phyloP scores from a whole-genome alignment of 2,329 filamentous ascomycete species.

The Rutstroemia sydowiana region DNA sequence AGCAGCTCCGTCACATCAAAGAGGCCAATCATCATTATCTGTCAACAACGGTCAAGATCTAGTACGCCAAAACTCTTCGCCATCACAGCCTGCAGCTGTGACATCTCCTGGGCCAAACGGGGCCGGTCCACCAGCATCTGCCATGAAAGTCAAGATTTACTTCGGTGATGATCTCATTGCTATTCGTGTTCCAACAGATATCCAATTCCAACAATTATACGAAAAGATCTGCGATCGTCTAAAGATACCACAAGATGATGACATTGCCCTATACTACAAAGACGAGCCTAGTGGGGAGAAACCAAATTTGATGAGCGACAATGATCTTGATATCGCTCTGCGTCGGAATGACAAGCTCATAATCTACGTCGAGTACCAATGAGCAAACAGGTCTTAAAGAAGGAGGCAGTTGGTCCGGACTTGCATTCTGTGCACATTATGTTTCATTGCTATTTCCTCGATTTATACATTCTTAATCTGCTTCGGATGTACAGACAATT shows the following conservation, averaged over 20 bases:
- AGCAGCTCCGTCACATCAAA: conserved; percentile 38
- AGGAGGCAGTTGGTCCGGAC: not conserved
- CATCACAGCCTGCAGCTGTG: conserved; percentile 49
- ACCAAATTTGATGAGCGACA: conserved; percentile 67
- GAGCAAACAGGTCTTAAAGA: conserved; percentile 7
- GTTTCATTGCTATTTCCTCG: conserved; percentile 6
- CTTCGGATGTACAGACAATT: conserved; percentile 25
- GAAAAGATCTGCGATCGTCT: conserved; percentile 80
- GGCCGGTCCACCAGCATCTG: conserved; percentile 31
- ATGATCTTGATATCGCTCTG: conserved; percentile 74
- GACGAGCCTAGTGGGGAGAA: conserved; percentile 66
- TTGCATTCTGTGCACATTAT: conserved; percentile 7
- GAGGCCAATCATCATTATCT: conserved; percentile 34
- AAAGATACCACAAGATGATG: conserved; percentile 61
- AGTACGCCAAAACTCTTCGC: conserved; percentile 29
- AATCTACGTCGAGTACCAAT: conserved; percentile 53
- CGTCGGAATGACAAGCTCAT: conserved; percentile 82
- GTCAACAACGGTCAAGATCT: conserved; percentile 19
- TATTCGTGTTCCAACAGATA: conserved; percentile 77
- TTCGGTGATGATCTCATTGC: conserved; percentile 89
- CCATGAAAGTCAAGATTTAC: conserved; percentile 91
- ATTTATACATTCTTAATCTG: conserved; percentile 26
- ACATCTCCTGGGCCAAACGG: conserved; percentile 42
- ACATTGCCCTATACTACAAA: conserved; percentile 75
- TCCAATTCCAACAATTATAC: conserved; percentile 68